Conservation (phyloP, 305 asterid genomes). For the Nicotiana rustica region DNA sequence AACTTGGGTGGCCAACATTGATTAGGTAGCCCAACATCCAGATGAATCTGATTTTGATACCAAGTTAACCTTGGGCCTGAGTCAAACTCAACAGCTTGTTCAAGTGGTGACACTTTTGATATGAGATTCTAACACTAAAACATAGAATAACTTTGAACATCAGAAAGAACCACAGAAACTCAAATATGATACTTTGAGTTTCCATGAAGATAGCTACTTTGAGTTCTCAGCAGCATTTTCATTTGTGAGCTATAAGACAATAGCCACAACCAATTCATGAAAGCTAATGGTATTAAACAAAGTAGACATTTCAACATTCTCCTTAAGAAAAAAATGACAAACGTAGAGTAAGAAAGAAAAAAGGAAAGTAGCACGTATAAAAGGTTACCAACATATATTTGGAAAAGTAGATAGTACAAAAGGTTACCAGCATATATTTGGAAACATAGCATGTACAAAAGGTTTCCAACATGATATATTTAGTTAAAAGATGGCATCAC, state of each 20-base stretch:
- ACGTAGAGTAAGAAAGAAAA: background rate
- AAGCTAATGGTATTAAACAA: background rate
- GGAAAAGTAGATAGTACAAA: constrained; percentile 2
- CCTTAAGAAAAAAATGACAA: background rate
- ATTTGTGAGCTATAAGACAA: constrained; percentile 20
- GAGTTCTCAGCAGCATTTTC: constrained; percentile 25
- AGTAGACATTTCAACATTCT: background rate
- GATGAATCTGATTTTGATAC: background rate
- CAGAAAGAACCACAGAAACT: constrained; percentile 21
- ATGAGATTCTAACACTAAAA: background rate
- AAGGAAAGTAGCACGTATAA: background rate
- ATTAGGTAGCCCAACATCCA: constrained; percentile 21
- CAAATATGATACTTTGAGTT: background rate
- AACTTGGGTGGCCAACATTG: constrained; percentile 16
- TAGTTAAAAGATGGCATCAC: background rate
- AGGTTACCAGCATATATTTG: background rate
- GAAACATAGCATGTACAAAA: background rate
- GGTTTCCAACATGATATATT: constrained; percentile 6
- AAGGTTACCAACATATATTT: background rate
- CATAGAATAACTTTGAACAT: constrained; percentile 8
- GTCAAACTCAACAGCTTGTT: background rate
- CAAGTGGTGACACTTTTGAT: background rate
- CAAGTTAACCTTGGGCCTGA: background rate
- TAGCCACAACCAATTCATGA: background rate
- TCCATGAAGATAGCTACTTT: constrained; percentile 3